A percentile compares a stretch with the other conserved stretches of the same genome.
These are phyloP conservation scores for Glycine tomentella DNA, from an alignment of 306 rosid genomes.

Conservation along the genomic window DNA sequence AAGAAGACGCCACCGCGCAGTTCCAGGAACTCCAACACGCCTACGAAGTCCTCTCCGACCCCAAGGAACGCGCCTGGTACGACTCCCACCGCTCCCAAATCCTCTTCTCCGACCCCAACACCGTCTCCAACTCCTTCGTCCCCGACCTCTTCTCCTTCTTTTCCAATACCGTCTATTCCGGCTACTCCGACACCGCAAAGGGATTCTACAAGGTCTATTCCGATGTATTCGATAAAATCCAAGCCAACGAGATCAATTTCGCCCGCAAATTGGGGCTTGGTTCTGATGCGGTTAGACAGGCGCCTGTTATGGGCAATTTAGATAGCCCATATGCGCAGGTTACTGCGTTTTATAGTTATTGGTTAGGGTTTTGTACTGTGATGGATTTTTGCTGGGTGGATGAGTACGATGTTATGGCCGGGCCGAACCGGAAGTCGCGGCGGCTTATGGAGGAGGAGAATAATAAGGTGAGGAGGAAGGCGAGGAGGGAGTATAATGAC, in stretches of 20 bases:
- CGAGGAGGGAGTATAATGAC: slow-evolving; percentile 85
- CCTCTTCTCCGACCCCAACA: slow-evolving; percentile 78
- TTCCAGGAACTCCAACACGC: slow-evolving; percentile 96
- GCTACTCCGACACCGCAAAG: slow-evolving; percentile 68
- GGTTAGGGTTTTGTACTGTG: slow-evolving; percentile 87
- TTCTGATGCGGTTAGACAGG: slow-evolving; percentile 61
- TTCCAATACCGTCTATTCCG: slow-evolving; percentile 78
- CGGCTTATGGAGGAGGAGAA: slow-evolving; percentile 97
- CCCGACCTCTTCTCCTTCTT: slow-evolving; percentile 89
- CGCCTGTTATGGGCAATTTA: slow-evolving; percentile 86
- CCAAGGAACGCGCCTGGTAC: slow-evolving; percentile 95
- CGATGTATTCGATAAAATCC: slow-evolving; percentile 69
- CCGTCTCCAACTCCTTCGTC: slow-evolving; percentile 56
- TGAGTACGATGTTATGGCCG: slow-evolving; percentile 75
- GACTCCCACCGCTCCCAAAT: slow-evolving; percentile 96
- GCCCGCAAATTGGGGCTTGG: slow-evolving; percentile 71
- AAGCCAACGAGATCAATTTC: slow-evolving; percentile 72
- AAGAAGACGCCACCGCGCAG: slow-evolving; percentile 80
- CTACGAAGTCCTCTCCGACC: slow-evolving; percentile 94
- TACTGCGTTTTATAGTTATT: slow-evolving; percentile 77
- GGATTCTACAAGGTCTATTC: slow-evolving; percentile 85
- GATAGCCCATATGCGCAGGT: slow-evolving; percentile 82
- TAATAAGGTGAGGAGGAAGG: slow-evolving; percentile 87
- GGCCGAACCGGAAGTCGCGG: slow-evolving; percentile 78
- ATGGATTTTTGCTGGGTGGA: slow-evolving; percentile 97